Percentiles rank a stretch among this genome's conserved stretches.
These are phyloP conservation scores for Brettanomyces anomalus DNA, from an alignment of 805 yeast species.

Conservation along the genomic window DNA sequence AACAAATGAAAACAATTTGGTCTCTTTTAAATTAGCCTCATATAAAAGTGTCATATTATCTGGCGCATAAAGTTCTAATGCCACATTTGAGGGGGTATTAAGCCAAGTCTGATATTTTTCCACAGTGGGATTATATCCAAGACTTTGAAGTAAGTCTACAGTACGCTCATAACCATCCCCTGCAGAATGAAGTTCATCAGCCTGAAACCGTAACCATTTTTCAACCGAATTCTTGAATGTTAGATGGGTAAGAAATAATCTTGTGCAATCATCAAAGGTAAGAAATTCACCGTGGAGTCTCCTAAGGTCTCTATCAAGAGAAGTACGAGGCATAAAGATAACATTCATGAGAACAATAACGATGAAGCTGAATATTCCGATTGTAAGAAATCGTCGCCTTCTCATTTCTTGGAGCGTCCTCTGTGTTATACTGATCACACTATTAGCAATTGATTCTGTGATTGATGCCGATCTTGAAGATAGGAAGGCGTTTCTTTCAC, in stretches of 20 bases:
- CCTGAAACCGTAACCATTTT: constrained; percentile 12
- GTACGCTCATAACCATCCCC: constrained; percentile 16
- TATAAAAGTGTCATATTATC: constrained; percentile 29
- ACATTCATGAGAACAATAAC: constrained; percentile 51
- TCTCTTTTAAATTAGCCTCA: constrained; percentile 43
- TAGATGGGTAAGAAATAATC: constrained; percentile 35
- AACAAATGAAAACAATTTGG: constrained; percentile 36
- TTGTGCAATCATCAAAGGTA: constrained; percentile 60
- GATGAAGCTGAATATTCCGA: constrained; percentile 27
- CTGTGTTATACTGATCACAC: constrained; percentile 18
- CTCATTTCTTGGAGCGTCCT: constrained; percentile 21
- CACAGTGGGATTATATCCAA: constrained; percentile 17
- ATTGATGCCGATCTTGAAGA: not conserved
- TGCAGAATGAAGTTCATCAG: constrained; percentile 14
- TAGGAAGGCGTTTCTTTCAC: not conserved
- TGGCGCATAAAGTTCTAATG: constrained; percentile 27
- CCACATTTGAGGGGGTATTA: constrained; percentile 41
- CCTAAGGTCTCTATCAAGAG: constrained; percentile 71
- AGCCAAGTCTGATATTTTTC: constrained; percentile 53
- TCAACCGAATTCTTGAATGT: constrained; percentile 15
- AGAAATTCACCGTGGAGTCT: constrained; percentile 59
- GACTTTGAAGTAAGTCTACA: constrained; percentile 9
- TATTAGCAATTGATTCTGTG: constrained; percentile 22
- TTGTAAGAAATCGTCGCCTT: constrained; percentile 26
- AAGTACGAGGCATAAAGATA: constrained; percentile 76